phyloP scores from a whole-genome alignment of 768 basidiomycete genomes.

The Trametes coccinea region DNA sequence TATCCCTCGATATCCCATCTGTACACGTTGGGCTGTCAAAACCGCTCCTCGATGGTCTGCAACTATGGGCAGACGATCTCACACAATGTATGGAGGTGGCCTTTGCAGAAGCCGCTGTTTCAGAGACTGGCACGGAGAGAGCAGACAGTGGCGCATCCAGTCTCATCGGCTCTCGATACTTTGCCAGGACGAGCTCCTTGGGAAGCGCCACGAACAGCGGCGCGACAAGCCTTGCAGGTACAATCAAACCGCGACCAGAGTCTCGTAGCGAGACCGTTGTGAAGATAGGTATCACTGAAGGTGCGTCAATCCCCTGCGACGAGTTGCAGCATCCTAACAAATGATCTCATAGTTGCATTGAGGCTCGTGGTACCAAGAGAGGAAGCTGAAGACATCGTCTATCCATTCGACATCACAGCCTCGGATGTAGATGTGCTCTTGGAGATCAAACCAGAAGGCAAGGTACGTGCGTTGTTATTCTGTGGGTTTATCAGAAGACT shows the following conservation, averaged over 20 bases:
- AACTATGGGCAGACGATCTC: conserved; percentile 87
- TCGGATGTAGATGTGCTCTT: conserved; percentile 64
- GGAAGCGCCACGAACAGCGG: conserved; percentile 43
- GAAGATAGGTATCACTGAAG: conserved; percentile 47
- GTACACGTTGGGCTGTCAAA: conserved; percentile 66
- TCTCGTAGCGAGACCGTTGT: conserved; percentile 45
- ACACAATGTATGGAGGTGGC: conserved; percentile 66
- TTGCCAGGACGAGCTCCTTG: conserved; percentile 43
- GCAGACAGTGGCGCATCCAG: conserved; percentile 55
- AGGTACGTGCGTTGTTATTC: conserved; percentile 43
- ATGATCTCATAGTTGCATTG: conserved; percentile 34
- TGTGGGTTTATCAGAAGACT: neutral
- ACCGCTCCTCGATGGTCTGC: conserved; percentile 67
- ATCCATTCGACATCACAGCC: conserved; percentile 56
- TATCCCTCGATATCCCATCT: conserved; percentile 54
- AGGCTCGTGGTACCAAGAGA: conserved; percentile 53
- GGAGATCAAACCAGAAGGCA: conserved; percentile 70
- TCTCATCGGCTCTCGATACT: conserved; percentile 80
- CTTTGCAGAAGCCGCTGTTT: conserved; percentile 24
- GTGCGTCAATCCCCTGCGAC: conserved; percentile 17
- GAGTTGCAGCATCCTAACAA: neutral
- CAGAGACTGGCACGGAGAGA: conserved; percentile 30
- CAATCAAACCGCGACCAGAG: conserved; percentile 16
- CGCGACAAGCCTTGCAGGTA: conserved; percentile 30
- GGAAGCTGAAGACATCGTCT: conserved; percentile 27